These are phyloP conservation scores for Candida odintsovae DNA, from an alignment of 805 yeast genomes.

Conservation along the genomic window DNA sequence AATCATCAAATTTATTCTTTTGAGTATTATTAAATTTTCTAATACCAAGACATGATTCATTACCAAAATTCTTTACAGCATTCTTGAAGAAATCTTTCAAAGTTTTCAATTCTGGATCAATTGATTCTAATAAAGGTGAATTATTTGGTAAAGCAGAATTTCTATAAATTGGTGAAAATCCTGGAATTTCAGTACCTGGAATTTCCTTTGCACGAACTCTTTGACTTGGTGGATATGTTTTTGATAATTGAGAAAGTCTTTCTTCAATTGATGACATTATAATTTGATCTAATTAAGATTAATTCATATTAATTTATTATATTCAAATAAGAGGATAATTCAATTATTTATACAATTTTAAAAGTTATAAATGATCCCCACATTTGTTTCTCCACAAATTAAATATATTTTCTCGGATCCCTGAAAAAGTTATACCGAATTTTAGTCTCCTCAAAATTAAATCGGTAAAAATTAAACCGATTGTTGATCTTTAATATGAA, in stretches of 20 bases:
- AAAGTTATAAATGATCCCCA: no score
- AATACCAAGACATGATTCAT: slow-evolving; percentile 34
- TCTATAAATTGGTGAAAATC: slow-evolving; percentile 10
- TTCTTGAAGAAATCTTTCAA: slow-evolving; percentile 31
- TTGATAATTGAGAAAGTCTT: background rate
- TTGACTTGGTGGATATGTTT: background rate
- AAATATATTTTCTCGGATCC: no score
- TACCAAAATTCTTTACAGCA: slow-evolving; percentile 24
- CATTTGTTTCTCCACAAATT: no score
- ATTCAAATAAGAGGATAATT: no score
- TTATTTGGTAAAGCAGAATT: slow-evolving; percentile 1
- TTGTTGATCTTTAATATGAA: no score
- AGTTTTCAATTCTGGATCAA: slow-evolving; percentile 37
- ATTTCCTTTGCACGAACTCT: slow-evolving; percentile 3
- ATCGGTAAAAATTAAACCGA: no score
- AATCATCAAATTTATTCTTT: slow-evolving; percentile 16
- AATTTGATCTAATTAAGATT: no score
- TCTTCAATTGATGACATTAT: background rate
- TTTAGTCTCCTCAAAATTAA: no score
- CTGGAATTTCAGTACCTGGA: slow-evolving; percentile 4
- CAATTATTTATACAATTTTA: no score
- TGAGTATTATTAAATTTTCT: slow-evolving; percentile 18
- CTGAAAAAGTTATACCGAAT: no score
- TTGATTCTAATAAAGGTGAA: slow-evolving; percentile 13
- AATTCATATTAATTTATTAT: no score